Evolutionary conservation across 2,329 filamentous ascomycete species (phyloP).

Genomic region (Aspergillus caelatus): DNA sequence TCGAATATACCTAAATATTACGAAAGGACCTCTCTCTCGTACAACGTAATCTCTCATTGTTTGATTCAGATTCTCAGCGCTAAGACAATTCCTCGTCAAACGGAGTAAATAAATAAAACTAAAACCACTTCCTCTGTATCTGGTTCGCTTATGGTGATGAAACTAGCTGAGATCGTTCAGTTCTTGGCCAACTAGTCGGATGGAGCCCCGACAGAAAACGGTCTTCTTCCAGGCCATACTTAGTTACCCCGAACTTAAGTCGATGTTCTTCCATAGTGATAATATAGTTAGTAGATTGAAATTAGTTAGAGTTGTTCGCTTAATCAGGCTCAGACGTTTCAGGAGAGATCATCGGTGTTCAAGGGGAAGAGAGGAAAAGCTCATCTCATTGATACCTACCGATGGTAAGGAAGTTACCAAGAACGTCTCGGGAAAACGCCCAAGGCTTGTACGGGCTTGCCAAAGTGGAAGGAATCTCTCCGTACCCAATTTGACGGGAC

Average conservation of each 20-base stretch:
- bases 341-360: not conserved
- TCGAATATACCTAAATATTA: not conserved
- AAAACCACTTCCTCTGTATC: not conserved
- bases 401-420: not conserved
- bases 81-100: not conserved
- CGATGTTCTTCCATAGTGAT: not conserved
- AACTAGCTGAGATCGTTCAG: constrained; percentile 6
- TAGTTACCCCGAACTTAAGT: constrained; percentile 3
- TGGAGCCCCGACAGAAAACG: constrained; percentile 27
- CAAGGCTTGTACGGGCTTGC: not conserved
- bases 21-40: not conserved
- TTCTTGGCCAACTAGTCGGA: constrained; percentile 16
- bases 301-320: not conserved
- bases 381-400: not conserved
- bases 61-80: not conserved
- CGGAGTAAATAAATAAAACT: not conserved
- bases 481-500: constrained; percentile 22
- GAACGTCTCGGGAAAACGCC: not conserved
- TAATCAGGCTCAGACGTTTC: not conserved
- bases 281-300: not conserved
- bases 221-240: constrained; percentile 1
- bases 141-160: not conserved
- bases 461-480: constrained; percentile 11
- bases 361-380: not conserved
- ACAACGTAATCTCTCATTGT: constrained; percentile 3